Conservation (phyloP, 2,329 filamentous ascomycete species). For the Fusarium sp. region DNA sequence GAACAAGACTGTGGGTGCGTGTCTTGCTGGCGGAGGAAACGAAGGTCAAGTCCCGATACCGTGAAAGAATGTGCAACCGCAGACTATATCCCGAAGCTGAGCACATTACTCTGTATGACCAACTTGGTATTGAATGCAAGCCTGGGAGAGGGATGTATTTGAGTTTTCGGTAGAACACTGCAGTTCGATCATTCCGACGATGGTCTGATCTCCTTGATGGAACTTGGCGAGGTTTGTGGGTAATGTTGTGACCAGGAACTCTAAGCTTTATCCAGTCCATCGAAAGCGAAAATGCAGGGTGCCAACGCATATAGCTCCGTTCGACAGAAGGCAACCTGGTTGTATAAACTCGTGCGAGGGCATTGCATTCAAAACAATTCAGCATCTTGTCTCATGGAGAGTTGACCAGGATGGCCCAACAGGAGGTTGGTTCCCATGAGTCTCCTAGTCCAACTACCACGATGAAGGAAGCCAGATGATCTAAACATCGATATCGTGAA, state of each 20-base stretch:
- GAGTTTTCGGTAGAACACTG: conserved; percentile 55
- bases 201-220: conserved; percentile 49
- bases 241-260: conserved; percentile 49
- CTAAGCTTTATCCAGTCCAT: conserved; percentile 46
- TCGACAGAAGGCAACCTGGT: conserved; percentile 48
- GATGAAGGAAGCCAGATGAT: conserved; percentile 37
- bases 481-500: conserved; percentile 19
- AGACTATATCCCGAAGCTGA: conserved; percentile 57
- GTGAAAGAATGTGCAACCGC: conserved; percentile 53
- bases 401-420: conserved; percentile 49
- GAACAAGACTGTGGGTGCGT: conserved; percentile 54
- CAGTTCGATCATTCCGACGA: conserved; percentile 51
- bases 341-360: conserved; percentile 44
- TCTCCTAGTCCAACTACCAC: conserved; percentile 51
- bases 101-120: conserved; percentile 56
- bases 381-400: conserved; percentile 28
- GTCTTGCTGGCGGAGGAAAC: conserved; percentile 50
- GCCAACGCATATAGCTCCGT: conserved; percentile 50
- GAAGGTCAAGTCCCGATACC: conserved; percentile 52
- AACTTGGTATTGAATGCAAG: conserved; percentile 53
- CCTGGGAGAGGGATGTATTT: conserved; percentile 53
- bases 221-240: conserved; percentile 45
- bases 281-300: conserved; percentile 49
- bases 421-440: conserved; percentile 51
- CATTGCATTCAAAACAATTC: conserved; percentile 9